Conservation (phyloP, 352 stramenopile genomes). For the Phytopythium ostracodes region DNA sequence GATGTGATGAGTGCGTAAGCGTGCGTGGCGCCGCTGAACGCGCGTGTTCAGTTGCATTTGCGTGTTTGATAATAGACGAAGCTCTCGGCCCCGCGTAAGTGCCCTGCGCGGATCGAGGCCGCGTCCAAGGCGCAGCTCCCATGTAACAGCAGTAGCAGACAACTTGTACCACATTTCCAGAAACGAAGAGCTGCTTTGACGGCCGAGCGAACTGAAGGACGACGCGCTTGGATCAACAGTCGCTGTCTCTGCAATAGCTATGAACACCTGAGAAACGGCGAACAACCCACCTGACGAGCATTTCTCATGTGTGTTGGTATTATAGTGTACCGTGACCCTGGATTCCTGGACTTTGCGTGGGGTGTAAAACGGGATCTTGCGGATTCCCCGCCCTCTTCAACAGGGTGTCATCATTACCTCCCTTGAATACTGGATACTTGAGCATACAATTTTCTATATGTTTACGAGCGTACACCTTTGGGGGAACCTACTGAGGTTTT, state of each 20-base stretch:
- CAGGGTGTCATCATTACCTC: too few relatives aligned
- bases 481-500: not conserved
- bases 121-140: not conserved
- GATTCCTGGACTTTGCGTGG: too few relatives aligned
- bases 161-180: not conserved
- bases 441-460: not conserved
- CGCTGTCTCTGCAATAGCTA: not conserved
- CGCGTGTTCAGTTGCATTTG: conserved; percentile 7
- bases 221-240: not conserved
- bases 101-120: not conserved
- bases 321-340: too few relatives aligned
- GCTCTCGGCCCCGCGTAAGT: not conserved
- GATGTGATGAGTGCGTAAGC: conserved; percentile 31
- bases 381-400: too few relatives aligned
- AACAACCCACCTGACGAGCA: too few relatives aligned
- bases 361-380: too few relatives aligned
- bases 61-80: conserved; percentile 3
- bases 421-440: not conserved
- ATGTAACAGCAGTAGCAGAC: not conserved
- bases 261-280: not conserved
- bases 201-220: too few relatives aligned
- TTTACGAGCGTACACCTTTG: not conserved
- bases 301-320: too few relatives aligned
- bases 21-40: not conserved
- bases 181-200: not conserved